phyloP scores from a whole-genome alignment of 768 basidiomycete species.

The Rhodosporidiobolus sp. region DNA sequence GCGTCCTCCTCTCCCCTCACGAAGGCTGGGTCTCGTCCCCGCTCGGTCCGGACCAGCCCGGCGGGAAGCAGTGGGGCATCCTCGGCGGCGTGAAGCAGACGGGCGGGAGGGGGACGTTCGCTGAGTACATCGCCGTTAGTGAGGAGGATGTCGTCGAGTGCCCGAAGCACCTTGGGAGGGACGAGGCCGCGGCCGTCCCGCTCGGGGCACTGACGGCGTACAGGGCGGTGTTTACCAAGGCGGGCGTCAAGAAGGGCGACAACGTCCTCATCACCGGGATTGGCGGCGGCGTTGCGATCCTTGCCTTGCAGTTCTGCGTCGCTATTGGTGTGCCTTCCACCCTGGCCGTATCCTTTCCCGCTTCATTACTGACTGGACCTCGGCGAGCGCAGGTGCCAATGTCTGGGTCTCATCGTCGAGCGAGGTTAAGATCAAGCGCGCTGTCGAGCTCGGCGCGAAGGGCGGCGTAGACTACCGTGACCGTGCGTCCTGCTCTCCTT shows the following conservation, averaged over 20 bases:
- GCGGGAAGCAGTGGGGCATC: conserved; percentile 58
- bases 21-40: conserved; percentile 36
- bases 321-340: conserved; percentile 57
- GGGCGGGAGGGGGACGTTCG: conserved; percentile 61
- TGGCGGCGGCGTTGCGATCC: conserved; percentile 71
- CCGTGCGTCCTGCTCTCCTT: conserved; percentile 50
- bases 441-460: conserved; percentile 65
- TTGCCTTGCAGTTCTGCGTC: conserved; percentile 69
- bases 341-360: neutral
- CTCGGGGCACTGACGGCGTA: conserved; percentile 75
- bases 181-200: conserved; percentile 66
- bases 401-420: conserved; percentile 72
- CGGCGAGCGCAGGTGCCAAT: conserved; percentile 53
- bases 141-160: conserved; percentile 61
- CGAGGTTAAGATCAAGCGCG: conserved; percentile 66
- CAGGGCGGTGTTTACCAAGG: conserved; percentile 68
- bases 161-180: conserved; percentile 64
- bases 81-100: conserved; percentile 60
- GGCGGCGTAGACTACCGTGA: conserved; percentile 74
- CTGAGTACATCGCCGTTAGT: conserved; percentile 71
- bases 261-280: conserved; percentile 64
- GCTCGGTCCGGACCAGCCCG: conserved; percentile 33
- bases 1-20: conserved; percentile 33
- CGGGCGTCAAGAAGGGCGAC: conserved; percentile 60
- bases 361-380: neutral